These are phyloP conservation scores for Diaporthe sp. DNA, from an alignment of 2,329 filamentous ascomycete genomes.

Conservation along the genomic window DNA sequence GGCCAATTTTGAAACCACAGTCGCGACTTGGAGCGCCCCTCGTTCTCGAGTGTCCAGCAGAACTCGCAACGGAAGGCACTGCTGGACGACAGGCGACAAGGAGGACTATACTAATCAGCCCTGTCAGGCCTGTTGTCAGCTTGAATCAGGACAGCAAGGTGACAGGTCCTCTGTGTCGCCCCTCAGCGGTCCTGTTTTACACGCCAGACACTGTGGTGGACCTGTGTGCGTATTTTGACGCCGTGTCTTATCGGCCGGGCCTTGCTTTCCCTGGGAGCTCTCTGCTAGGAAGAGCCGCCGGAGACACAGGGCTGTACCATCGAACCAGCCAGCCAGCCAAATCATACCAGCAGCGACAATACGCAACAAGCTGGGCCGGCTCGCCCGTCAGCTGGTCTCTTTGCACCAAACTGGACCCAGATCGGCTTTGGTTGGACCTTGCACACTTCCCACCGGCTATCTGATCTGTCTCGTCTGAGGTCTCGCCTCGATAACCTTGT, in stretches of 20 bases:
- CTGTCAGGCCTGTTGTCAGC: slow-evolving; percentile 2
- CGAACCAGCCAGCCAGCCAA: slow-evolving; percentile 36
- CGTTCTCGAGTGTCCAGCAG: background rate
- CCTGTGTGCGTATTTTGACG: slow-evolving; percentile 31
- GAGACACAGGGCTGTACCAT: slow-evolving; percentile 40
- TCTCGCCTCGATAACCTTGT: slow-evolving; percentile 40
- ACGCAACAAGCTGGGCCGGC: slow-evolving; percentile 22
- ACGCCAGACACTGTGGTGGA: slow-evolving; percentile 32
- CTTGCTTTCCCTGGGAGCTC: slow-evolving; percentile 20
- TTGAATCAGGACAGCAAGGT: slow-evolving; percentile 27
- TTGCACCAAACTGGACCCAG: slow-evolving; percentile 19
- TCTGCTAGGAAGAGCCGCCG: slow-evolving; percentile 36
- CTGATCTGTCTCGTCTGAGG: slow-evolving; percentile 23
- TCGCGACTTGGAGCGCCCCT: slow-evolving; percentile 34
- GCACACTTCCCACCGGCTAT: slow-evolving; percentile 20
- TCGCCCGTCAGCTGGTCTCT: slow-evolving; percentile 34
- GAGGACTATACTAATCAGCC: slow-evolving; percentile 17
- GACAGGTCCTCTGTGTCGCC: slow-evolving; percentile 9
- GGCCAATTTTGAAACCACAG: slow-evolving; percentile 41
- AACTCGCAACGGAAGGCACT: background rate
- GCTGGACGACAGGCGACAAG: slow-evolving; percentile 33
- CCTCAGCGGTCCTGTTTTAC: slow-evolving; percentile 10
- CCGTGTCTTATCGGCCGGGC: slow-evolving; percentile 37
- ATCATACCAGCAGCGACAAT: slow-evolving; percentile 37
- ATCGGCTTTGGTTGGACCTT: slow-evolving; percentile 31